These are phyloP conservation scores for Aspergillus quadricinctus DNA, from an alignment of 2,329 filamentous ascomycete species.

Conservation along the genomic window DNA sequence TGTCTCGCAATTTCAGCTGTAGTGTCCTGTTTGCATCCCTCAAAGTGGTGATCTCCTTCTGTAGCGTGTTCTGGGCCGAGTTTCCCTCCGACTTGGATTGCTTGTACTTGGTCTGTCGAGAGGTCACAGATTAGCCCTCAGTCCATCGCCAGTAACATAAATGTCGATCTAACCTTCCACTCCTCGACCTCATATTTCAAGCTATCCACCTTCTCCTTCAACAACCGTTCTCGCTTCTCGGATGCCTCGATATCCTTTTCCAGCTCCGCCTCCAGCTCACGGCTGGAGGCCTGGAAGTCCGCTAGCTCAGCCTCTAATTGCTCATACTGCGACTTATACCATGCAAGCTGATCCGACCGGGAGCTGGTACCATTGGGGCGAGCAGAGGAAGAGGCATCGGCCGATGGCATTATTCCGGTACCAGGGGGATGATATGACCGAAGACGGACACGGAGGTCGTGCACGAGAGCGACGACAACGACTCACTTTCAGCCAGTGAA, in stretches of 20 bases:
- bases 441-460: background rate
- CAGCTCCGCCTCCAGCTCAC: slow-evolving; percentile 87
- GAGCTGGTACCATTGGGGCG: slow-evolving; percentile 37
- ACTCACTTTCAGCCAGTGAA: background rate
- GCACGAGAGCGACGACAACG: background rate
- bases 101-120: slow-evolving; percentile 81
- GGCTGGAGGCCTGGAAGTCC: slow-evolving; percentile 90
- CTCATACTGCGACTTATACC: slow-evolving; percentile 96
- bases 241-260: slow-evolving; percentile 95
- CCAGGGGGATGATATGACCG: slow-evolving; percentile 15
- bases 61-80: slow-evolving; percentile 74
- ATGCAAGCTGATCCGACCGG: slow-evolving; percentile 72
- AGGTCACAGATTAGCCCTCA: slow-evolving; percentile 8
- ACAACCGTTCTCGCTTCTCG: slow-evolving; percentile 81
- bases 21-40: slow-evolving; percentile 78
- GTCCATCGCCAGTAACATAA: background rate
- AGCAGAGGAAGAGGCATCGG: slow-evolving; percentile 35
- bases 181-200: slow-evolving; percentile 89
- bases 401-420: slow-evolving; percentile 34
- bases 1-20: slow-evolving; percentile 82
- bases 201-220: slow-evolving; percentile 82
- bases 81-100: slow-evolving; percentile 88
- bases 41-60: slow-evolving; percentile 92
- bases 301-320: slow-evolving; percentile 84
- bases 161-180: slow-evolving; percentile 72